A percentile compares a stretch with the other conserved stretches of the same genome.
These are phyloP conservation scores for Boeremia exigua DNA, from an alignment of 2,329 filamentous ascomycete genomes.

Conservation along the genomic window DNA sequence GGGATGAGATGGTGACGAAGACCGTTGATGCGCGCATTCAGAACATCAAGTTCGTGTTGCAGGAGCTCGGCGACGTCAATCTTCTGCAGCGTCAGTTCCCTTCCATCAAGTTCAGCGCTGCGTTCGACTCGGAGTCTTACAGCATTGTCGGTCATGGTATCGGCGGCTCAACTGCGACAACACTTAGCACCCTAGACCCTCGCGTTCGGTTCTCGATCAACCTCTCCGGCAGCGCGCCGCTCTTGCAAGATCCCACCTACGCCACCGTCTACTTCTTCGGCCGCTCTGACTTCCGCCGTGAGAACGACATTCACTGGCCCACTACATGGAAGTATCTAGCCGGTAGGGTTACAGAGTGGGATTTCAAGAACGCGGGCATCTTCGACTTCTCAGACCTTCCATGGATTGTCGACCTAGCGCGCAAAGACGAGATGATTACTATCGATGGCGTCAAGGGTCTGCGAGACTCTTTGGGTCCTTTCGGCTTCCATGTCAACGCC, in stretches of 20 bases:
- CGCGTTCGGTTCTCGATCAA: slow-evolving; percentile 29
- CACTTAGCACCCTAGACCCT: slow-evolving; percentile 13
- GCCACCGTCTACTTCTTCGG: slow-evolving; percentile 36
- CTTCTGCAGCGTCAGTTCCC: slow-evolving; percentile 20
- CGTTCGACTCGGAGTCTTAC: slow-evolving; percentile 15
- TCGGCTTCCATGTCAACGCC: slow-evolving; percentile 16
- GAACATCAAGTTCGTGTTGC: slow-evolving; percentile 30
- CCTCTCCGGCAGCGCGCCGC: slow-evolving; percentile 30
- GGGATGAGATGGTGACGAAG: slow-evolving; percentile 21
- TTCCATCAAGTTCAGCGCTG: slow-evolving; percentile 12
- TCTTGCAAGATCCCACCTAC: slow-evolving; percentile 7
- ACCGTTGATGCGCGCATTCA: slow-evolving; percentile 23
- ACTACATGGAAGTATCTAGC: slow-evolving; percentile 59
- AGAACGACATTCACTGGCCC: slow-evolving; percentile 89
- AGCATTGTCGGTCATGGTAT: slow-evolving; percentile 37
- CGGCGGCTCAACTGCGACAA: slow-evolving; percentile 36
- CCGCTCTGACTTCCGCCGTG: slow-evolving; percentile 82
- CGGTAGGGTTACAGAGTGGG: slow-evolving; percentile 29
- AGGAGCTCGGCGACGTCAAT: slow-evolving; percentile 7
- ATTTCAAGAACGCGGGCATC: slow-evolving; percentile 24
- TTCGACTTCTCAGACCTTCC: slow-evolving; percentile 37
- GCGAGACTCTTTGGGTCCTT: slow-evolving; percentile 5
- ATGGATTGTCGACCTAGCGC: slow-evolving; percentile 22
- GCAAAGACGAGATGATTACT: slow-evolving; percentile 11
- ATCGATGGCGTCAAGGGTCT: slow-evolving; percentile 6